These are phyloP conservation scores for Inosperma sp. DNA, from an alignment of 768 basidiomycete species.

Conservation along the genomic window DNA sequence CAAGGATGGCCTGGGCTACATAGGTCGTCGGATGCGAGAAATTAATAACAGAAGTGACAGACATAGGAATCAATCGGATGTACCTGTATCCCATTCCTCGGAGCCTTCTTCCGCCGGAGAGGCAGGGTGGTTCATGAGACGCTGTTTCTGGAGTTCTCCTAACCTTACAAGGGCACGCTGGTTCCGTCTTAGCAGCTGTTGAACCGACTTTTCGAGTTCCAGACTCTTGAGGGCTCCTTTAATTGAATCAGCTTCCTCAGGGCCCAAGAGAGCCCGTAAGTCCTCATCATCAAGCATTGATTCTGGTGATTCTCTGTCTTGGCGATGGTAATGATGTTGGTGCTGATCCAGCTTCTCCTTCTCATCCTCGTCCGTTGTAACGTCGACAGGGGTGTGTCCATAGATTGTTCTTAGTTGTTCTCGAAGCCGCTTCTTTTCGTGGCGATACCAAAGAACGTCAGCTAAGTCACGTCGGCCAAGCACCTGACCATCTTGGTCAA, in stretches of 20 bases:
- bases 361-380: slow-evolving; percentile 19
- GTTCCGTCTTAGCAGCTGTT: slow-evolving; percentile 65
- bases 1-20: slow-evolving; percentile 66
- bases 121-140: slow-evolving; percentile 45
- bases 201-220: slow-evolving; percentile 64
- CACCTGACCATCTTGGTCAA: slow-evolving; percentile 73
- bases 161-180: slow-evolving; percentile 57
- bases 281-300: slow-evolving; percentile 34
- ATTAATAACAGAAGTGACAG: slow-evolving; percentile 7
- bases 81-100: slow-evolving; percentile 83
- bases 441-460: slow-evolving; percentile 51
- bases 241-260: slow-evolving; percentile 51
- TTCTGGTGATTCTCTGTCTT: slow-evolving; percentile 14
- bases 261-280: slow-evolving; percentile 52
- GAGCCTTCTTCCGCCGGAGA: slow-evolving; percentile 57
- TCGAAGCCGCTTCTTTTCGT: slow-evolving; percentile 37
- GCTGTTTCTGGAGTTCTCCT: slow-evolving; percentile 57
- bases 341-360: too few relatives aligned
- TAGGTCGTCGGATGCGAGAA: slow-evolving; percentile 15
- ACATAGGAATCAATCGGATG: slow-evolving; percentile 23
- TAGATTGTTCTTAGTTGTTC: slow-evolving; percentile 24
- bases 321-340: slow-evolving; percentile 14
- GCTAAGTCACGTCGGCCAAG: slow-evolving; percentile 59
- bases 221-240: slow-evolving; percentile 57
- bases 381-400: slow-evolving; percentile 27